Conservation (phyloP, 2,329 filamentous ascomycete species). For the Colletotrichum somersetense region DNA sequence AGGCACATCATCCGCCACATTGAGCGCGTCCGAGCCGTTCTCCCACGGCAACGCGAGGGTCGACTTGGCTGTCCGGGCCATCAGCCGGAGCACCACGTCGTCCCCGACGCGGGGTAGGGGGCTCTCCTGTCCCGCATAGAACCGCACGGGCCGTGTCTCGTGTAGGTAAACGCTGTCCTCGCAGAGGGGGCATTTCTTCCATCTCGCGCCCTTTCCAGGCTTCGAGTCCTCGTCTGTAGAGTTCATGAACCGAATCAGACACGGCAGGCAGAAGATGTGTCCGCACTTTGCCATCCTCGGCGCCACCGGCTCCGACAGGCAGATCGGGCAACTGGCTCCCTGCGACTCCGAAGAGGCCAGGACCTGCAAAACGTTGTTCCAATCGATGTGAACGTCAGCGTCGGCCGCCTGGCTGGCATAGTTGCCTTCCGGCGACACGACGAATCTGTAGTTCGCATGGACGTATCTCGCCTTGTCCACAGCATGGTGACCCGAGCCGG, state of each 20-base stretch:
- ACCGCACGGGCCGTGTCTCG: constrained; percentile 89
- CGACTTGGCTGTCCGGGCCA: constrained; percentile 83
- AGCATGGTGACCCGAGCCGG: constrained; percentile 90
- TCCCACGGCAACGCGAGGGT: constrained; percentile 91
- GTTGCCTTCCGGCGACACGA: constrained; percentile 84
- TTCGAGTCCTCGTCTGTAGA: constrained; percentile 79
- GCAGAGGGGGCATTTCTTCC: constrained; percentile 97
- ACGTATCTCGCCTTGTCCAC: constrained; percentile 91
- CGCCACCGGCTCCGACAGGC: constrained; percentile 90
- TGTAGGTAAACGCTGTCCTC: constrained; percentile 94
- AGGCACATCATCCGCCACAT: constrained; percentile 81
- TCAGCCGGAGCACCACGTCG: constrained; percentile 89
- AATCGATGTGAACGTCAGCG: constrained; percentile 90
- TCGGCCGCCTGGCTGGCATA: constrained; percentile 87
- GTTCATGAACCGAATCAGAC: constrained; percentile 95
- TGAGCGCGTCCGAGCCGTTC: constrained; percentile 76
- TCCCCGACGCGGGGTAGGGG: constrained; percentile 84
- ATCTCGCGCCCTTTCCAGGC: constrained; percentile 78
- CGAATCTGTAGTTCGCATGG: constrained; percentile 97
- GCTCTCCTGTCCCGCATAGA: constrained; percentile 90
- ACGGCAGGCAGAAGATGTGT: constrained; percentile 96
- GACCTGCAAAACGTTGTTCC: constrained; percentile 91
- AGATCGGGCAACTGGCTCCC: constrained; percentile 91
- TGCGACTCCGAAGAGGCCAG: constrained; percentile 92
- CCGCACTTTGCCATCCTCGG: constrained; percentile 97